Evolutionary conservation across 2,329 filamentous ascomycete species (phyloP).

Genomic region (Didymosphaeria variabile): DNA sequence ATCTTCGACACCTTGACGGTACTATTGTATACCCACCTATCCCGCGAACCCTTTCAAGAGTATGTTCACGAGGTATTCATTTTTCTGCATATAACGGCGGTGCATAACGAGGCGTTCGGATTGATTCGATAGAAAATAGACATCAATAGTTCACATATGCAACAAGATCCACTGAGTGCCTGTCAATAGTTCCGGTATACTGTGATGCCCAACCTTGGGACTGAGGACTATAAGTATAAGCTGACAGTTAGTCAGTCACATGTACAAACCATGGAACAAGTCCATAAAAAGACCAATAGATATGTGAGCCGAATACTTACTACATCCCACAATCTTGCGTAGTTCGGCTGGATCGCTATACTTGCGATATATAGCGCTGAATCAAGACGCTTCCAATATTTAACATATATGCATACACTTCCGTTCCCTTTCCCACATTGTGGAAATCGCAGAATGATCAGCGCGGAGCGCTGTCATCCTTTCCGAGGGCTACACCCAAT

Average conservation of each 20-base stretch:
- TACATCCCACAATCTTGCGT: conserved; percentile 1
- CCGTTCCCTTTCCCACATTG: neutral
- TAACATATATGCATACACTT: neutral
- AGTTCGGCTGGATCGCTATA: neutral
- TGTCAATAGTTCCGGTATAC: neutral
- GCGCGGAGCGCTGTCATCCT: conserved; percentile 43
- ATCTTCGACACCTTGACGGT: neutral
- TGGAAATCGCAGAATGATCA: conserved; percentile 19
- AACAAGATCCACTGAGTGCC: no score
- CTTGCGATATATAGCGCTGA: neutral
- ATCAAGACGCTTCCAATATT: neutral
- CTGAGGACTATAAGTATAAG: neutral
- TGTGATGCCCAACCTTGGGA: neutral
- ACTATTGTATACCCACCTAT: neutral
- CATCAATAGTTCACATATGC: no score
- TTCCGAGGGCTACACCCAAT: conserved; percentile 68
- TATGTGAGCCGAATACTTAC: neutral
- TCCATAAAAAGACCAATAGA: neutral
- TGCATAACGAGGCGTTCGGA: conserved; percentile 10
- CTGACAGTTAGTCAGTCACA: neutral
- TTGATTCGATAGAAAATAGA: neutral
- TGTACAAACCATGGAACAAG: neutral
- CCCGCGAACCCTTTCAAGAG: neutral
- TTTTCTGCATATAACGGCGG: conserved; percentile 30
- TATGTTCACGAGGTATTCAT: neutral